Conservation (phyloP, 192 early-diverging fungal species). For the Coemansia sp. region DNA sequence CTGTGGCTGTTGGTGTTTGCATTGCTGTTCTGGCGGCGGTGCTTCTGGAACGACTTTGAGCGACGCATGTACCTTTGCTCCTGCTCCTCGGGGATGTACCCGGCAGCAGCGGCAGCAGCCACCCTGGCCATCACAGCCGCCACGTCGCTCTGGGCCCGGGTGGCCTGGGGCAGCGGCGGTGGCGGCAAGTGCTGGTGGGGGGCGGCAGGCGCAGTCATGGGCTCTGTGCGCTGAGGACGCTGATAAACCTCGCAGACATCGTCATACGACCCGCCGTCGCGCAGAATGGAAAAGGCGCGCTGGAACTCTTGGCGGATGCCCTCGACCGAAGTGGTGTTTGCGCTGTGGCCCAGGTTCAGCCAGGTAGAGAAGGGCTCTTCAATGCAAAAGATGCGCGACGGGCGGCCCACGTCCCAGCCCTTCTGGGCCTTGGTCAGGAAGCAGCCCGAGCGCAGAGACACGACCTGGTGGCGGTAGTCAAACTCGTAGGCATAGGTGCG, state of each 20-base stretch:
- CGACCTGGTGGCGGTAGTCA: constrained; percentile 74
- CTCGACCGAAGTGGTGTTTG: constrained; percentile 68
- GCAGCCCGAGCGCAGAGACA: constrained; percentile 73
- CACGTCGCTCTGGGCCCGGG: too few species aligned
- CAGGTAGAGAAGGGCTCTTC: constrained; percentile 89
- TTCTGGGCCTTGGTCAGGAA: constrained; percentile 75
- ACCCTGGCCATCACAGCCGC: too few species aligned
- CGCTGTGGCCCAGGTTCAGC: constrained; percentile 87
- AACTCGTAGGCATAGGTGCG: constrained; percentile 75
- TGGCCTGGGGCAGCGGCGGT: too few species aligned
- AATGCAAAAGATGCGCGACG: constrained; percentile 69
- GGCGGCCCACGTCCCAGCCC: constrained; percentile 74
- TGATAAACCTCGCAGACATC: constrained; percentile 39
- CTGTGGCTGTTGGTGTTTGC: too few species aligned
- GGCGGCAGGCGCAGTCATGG: too few species aligned
- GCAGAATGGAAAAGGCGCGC: constrained; percentile 60
- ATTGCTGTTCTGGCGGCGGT: not conserved
- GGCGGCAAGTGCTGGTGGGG: too few species aligned
- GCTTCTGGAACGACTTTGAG: not conserved
- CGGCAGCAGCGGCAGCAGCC: too few species aligned
- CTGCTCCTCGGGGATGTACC: too few species aligned
- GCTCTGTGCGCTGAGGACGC: constrained; percentile 7
- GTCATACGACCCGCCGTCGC: constrained; percentile 43
- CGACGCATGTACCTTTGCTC: not conserved
- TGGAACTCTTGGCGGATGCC: constrained; percentile 79